Conservation (phyloP, 1,139 yeast genomes). For the Scheffersomyces lignicola region DNA sequence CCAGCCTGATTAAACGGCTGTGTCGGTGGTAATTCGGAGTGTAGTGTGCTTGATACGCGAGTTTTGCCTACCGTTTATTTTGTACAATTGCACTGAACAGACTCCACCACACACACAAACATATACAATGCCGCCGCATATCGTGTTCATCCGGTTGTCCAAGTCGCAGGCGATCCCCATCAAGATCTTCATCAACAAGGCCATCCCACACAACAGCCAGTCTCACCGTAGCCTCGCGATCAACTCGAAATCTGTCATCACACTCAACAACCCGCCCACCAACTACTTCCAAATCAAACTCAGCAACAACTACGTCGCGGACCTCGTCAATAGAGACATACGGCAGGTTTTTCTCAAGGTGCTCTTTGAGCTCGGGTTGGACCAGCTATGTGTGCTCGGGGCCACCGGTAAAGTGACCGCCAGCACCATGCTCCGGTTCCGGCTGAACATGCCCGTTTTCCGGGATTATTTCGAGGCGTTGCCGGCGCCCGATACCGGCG, state of each 20-base stretch:
- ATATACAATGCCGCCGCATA: constrained; percentile 4
- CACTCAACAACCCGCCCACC: not conserved
- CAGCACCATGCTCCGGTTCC: not conserved
- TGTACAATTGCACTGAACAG: too few relatives aligned
- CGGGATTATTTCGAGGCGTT: not conserved
- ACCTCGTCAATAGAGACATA: not conserved
- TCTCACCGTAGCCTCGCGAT: not conserved
- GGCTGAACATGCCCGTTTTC: not conserved
- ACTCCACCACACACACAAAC: not conserved
- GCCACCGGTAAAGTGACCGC: not conserved
- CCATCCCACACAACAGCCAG: not conserved
- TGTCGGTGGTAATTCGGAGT: too few relatives aligned
- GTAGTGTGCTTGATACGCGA: too few relatives aligned
- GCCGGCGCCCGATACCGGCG: not conserved
- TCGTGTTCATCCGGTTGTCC: not conserved
- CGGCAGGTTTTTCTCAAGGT: not conserved
- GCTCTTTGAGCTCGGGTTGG: not conserved
- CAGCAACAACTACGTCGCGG: not conserved
- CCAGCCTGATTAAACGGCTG: too few relatives aligned
- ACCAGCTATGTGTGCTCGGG: not conserved
- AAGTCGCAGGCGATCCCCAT: not conserved
- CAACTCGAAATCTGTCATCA: constrained; percentile 2
- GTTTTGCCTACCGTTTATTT: too few relatives aligned
- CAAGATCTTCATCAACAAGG: constrained; percentile 1
- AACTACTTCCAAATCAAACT: constrained; percentile 3